Conservation (phyloP, 352 stramenopile genomes). For the Aphanomyces cochlioides region DNA sequence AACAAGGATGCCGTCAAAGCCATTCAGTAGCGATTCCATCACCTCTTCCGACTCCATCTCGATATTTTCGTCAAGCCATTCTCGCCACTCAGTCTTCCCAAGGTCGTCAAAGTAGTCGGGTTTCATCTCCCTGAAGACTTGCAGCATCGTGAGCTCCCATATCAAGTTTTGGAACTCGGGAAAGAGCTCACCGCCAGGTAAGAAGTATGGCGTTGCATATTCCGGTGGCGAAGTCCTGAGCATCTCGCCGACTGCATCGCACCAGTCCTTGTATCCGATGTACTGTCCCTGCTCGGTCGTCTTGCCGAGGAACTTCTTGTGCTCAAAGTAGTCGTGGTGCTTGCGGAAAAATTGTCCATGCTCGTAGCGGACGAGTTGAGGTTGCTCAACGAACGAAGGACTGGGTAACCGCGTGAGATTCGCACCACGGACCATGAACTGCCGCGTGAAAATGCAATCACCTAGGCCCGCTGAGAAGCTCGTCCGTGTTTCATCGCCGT, state of each 20-base stretch:
- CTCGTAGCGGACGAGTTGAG: slow-evolving; percentile 71
- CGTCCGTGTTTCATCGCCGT: slow-evolving; percentile 54
- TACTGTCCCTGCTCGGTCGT: slow-evolving; percentile 37
- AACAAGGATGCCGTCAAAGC: too few species aligned
- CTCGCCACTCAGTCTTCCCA: too few species aligned
- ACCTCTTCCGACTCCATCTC: too few species aligned
- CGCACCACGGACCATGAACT: slow-evolving; percentile 50
- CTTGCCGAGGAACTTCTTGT: slow-evolving; percentile 53
- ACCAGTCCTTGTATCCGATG: background rate
- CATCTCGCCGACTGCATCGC: background rate
- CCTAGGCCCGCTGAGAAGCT: slow-evolving; percentile 62
- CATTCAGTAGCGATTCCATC: too few species aligned
- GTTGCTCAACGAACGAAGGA: slow-evolving; percentile 44
- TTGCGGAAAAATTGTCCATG: slow-evolving; percentile 67
- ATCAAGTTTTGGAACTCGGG: too few species aligned
- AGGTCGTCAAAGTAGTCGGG: too few species aligned
- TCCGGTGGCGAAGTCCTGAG: background rate
- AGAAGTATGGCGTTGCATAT: background rate
- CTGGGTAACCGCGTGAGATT: slow-evolving; percentile 51
- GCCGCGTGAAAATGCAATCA: slow-evolving; percentile 56
- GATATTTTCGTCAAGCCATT: too few species aligned
- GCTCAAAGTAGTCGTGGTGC: slow-evolving; percentile 74
- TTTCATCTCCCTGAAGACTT: too few species aligned
- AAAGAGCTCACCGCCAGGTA: too few species aligned
- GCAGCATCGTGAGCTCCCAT: too few species aligned